Base-by-base conservation (phyloP, 805 yeast species). In the Metschnikowia similis region DNA sequence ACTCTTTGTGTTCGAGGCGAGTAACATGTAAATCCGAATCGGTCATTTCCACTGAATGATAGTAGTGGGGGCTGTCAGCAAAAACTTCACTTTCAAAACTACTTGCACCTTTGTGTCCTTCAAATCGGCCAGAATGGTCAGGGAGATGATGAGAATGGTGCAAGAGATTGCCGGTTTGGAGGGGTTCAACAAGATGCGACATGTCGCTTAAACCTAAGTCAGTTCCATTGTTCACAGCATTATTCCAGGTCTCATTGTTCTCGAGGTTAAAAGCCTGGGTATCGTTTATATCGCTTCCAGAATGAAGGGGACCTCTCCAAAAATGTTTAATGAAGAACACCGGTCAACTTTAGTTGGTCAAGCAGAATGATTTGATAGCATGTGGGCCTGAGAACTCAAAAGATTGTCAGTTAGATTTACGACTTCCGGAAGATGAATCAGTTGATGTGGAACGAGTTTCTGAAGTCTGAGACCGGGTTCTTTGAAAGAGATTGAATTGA, bases 41-140 rank as follows among this genome's bases (percentile, higher is more conserved):
- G 16, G 13, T 28, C 2, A 35, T 26, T n/a, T 48, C 54, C n/a
- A 56, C 58, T 16, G 56, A 34, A 31, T 47, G 50, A 35, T 57
- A 54, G 32, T 59, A 60, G 39, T 59, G 57, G 1, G 64, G 60
- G 11, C 59, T 54, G 34, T 50, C 55, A 8, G 56, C 43, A 45
- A 46, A 50, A n/a, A 51, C 45, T 38, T 52, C 51, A 4, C 48
- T 52, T 47, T 51, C 43, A 27, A 43, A 52, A 34, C 51, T 58
- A 41, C 17, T 42, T 21, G 48, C 47, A 14, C 47, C 34, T 32
- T 52, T 34, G 6, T 42, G 38, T 11, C n/a, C 38, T 3, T 42
- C 31, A 16, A 42, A 41, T 14, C 35, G 16, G 9, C 29, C 11
- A 30, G 45, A 13, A 32, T 27, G 45, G 9, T 9, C 37, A 9